Base-by-base conservation (phyloP, 192 early-diverging fungal species). In the Coemansia aciculifera region DNA sequence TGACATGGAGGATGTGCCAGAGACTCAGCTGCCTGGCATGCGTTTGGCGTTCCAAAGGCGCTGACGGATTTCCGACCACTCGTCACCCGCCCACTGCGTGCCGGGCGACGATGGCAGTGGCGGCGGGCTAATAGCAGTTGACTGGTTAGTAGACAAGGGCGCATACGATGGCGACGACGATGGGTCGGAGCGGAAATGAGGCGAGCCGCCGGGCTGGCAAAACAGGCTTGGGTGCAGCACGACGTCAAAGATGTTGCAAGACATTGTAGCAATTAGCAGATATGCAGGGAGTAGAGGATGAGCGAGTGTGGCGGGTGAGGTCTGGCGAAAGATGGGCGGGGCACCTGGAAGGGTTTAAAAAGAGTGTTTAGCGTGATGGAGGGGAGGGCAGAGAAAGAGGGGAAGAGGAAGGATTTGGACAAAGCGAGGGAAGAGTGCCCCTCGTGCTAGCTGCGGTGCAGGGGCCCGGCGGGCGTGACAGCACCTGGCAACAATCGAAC, bases 1-100 rank as follows among this genome's bases (percentile, higher is more conserved):
- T 57, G 21, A 21, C 19, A 49, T n/a, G 10, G 46, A 13, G 17
- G 13, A 44, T 17, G 6, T 15, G 9, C 19, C 46, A 49, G 46
- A 49, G 51, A 19, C 49, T 40, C 27, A 67, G 31, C 65, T 36
- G 40, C 31, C 40, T 2, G 34, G 31, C 6, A 54, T 51, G 32
- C 56, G 60, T 51, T 77, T 76, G 34, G 79, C 79, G 63, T 81
- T 81, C 79, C 79, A 81, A 39, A 81, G 71, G 3, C 79, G 74
- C 65, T 48, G 63, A 23, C 74, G 74, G 71, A 81, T 76, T 39
- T 69, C 64, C 3, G 74, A 64, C 79, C 79, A 81, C 44, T 77
- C 79, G 68, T 77, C 70, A 54, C 62, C 46, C 32, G 42, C 63
- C 78, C 78, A 80, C 42, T 62, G 64, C 42, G 24, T 19, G 21